Base-by-base conservation (phyloP, 2,329 filamentous ascomycete genomes). In the Hypoxylon sp. region DNA sequence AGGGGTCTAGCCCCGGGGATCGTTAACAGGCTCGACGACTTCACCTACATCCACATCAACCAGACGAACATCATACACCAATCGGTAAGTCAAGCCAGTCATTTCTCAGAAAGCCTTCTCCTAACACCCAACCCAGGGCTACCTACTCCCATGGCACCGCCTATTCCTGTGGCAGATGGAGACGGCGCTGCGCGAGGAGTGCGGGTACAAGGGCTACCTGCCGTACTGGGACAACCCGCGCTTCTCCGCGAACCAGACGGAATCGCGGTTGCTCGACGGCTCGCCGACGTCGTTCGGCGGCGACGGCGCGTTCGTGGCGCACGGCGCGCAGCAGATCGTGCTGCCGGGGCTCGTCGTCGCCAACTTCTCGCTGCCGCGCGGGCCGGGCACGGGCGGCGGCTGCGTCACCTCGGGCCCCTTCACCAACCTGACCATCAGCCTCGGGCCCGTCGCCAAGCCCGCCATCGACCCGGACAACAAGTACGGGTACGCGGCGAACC, bases 21-120 rank as follows among this genome's bases (percentile, higher is more conserved):
- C 3, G 55, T 57, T 11, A 65, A 66, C 24, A 48, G 63, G 3
- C 46, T 66, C 2, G 65, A 67, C 41, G 65, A 67, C 35, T 67
- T 67, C 46, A 66, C 58, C 11, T 64, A 61, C 18, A 66, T 63
- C 37, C 59, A 67, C 35, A 66, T 65, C 23, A 66, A 66, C 54
- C 65, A 67, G 27, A 65, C 63, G 1, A 66, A 66, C 40, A 62
- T 64, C 23, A 63, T 65, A 3, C 63, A 66, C 15, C 54, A 67
- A 27, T 67, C 64, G 20, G 58, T 65, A 42, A 52, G 60, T 37
- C 15, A 17, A 2, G 10, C 1, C 6, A 20, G 15, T 4, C 3
- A 2, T 3, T 7, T 1, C 1, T n/a, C 24, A 8, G 10, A 31
- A 17, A 2, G 33, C 20, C 13, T 5, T 7, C 9, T 3, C 3